Percentiles rank a stretch among this genome's conserved stretches.
These are phyloP conservation scores for Chaetomium sp. DNA, from an alignment of 2,329 filamentous ascomycete genomes.

Conservation along the genomic window DNA sequence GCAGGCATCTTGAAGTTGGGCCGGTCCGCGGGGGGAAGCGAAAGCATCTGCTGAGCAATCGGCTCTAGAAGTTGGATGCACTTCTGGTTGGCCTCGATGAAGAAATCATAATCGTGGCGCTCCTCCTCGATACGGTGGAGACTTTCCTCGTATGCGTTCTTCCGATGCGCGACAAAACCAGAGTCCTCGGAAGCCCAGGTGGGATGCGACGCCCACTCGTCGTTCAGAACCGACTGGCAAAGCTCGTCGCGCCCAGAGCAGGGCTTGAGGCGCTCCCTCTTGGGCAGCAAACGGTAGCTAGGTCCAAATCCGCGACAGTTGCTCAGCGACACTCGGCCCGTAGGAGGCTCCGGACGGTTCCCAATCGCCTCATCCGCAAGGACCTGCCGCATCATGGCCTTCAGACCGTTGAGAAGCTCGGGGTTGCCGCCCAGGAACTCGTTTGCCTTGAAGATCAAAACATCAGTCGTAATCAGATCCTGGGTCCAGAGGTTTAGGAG, in stretches of 20 bases:
- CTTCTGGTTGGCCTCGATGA: conserved; percentile 90
- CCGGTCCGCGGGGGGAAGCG: conserved; percentile 67
- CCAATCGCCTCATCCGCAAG: conserved; percentile 72
- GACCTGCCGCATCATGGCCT: conserved; percentile 72
- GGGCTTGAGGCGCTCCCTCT: conserved; percentile 80
- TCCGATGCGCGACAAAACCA: conserved; percentile 93
- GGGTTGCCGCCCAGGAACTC: conserved; percentile 82
- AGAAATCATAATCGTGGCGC: conserved; percentile 96
- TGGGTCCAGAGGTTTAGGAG: conserved; percentile 93
- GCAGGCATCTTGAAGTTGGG: conserved; percentile 70
- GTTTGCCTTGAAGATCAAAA: conserved; percentile 74
- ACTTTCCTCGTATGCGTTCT: conserved; percentile 91
- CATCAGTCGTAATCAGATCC: conserved; percentile 80
- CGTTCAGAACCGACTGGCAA: conserved; percentile 87
- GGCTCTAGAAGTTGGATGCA: conserved; percentile 95
- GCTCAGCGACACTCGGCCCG: conserved; percentile 80
- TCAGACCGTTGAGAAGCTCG: conserved; percentile 87
- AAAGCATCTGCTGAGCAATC: conserved; percentile 81
- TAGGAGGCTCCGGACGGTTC: conserved; percentile 67
- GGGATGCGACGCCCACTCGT: conserved; percentile 97
- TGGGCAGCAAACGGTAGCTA: conserved; percentile 88
- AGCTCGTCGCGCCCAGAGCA: conserved; percentile 94
- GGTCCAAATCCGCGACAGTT: conserved; percentile 95
- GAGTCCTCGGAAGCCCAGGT: conserved; percentile 99
- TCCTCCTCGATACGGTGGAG: conserved; percentile 97